Evolutionary conservation across 371 early-diverging fungal species (phyloP).

Genomic region (Rhizopus delemar): DNA sequence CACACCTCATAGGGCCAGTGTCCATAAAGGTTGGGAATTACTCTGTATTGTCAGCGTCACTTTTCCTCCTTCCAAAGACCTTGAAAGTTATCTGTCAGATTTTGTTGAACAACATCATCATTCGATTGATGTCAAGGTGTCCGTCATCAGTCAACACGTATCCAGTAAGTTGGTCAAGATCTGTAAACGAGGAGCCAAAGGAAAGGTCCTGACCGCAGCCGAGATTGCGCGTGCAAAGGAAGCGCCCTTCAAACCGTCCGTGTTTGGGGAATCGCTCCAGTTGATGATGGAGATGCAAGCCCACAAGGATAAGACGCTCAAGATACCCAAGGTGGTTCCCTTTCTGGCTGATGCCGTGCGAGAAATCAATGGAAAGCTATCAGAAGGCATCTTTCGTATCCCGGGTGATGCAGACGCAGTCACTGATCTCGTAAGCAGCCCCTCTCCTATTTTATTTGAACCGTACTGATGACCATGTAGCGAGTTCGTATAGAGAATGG

Average conservation of each 20-base stretch:
- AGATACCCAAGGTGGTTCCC: conserved; percentile 79
- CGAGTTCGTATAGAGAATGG: conserved; percentile 83
- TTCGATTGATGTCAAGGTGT: conserved; percentile 45
- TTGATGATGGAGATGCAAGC: conserved; percentile 75
- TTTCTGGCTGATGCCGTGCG: conserved; percentile 79
- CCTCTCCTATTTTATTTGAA: not conserved
- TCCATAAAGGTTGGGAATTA: conserved; percentile 86
- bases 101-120: conserved; percentile 75
- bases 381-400: conserved; percentile 96
- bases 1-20: conserved; percentile 54
- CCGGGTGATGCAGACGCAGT: conserved; percentile 94
- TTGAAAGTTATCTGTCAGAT: conserved; percentile 78
- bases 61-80: conserved; percentile 90
- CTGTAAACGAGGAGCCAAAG: conserved; percentile 80
- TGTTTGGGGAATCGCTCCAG: conserved; percentile 90
- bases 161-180: conserved; percentile 66
- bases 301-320: conserved; percentile 18
- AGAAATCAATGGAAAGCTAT: conserved; percentile 70
- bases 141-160: conserved; percentile 62
- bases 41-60: conserved; percentile 76
- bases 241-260: conserved; percentile 84
- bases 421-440: conserved; percentile 66
- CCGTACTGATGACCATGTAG: conserved; percentile 17
- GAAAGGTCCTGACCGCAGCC: conserved; percentile 69
- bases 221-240: conserved; percentile 87